Evolutionary conservation across 371 early-diverging fungal species (phyloP).

Genomic region (Mortierella sp.): DNA sequence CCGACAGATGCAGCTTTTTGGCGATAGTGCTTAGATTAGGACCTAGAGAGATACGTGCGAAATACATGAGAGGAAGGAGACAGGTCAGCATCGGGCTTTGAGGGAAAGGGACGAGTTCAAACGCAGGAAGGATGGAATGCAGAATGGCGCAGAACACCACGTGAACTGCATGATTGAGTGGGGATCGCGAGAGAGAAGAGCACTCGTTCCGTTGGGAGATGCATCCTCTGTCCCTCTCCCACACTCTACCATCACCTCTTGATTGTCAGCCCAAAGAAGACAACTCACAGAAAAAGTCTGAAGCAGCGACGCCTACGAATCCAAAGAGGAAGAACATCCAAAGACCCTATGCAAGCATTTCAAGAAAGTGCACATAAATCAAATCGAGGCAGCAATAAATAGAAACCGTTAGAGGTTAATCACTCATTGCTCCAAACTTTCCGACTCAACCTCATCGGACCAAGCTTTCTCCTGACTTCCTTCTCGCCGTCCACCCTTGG

Average conservation of each 20-base stretch:
- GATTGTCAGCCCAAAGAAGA: too few species aligned
- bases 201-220: too few species aligned
- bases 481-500: too few species aligned
- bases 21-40: constrained; percentile 76
- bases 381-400: background rate
- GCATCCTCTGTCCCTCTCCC: too few species aligned
- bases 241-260: too few species aligned
- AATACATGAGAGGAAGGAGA: background rate
- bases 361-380: background rate
- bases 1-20: constrained; percentile 66
- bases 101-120: background rate
- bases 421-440: too few species aligned
- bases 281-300: constrained; percentile 75
- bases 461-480: background rate
- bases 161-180: too few species aligned
- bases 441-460: too few species aligned
- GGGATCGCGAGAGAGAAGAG: too few species aligned
- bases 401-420: background rate
- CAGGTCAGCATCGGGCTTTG: background rate
- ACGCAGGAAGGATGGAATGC: too few species aligned
- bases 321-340: constrained; percentile 74
- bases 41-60: constrained; percentile 42
- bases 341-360: constrained; percentile 49
- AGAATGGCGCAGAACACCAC: too few species aligned
- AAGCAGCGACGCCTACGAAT: constrained; percentile 76